Base-by-base conservation (phyloP, 2,329 filamentous ascomycete genomes). In the Diaporthe sp. region DNA sequence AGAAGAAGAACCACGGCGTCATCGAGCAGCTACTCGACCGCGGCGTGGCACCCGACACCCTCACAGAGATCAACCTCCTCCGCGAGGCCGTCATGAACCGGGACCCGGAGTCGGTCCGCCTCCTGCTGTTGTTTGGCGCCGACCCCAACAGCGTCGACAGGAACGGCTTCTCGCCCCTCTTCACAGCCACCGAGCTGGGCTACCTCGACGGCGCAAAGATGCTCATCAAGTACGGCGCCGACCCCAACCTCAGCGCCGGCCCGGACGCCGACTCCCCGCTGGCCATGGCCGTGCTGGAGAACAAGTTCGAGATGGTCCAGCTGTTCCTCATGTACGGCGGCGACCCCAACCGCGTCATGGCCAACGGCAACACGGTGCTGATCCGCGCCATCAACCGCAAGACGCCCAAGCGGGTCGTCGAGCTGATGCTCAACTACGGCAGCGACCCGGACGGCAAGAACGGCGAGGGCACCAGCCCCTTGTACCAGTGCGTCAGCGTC, bases 141-240 rank as follows among this genome's bases (percentile, higher is more conserved):
- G 86, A 91, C 71, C 85, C 89, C n/a, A 91, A 92, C 77, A 81
- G 82, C 3, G 75, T 83, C 0, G 89, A 90, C 77, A 82, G 81
- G 35, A 83, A 87, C 25, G 87, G 87, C 33, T 78, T 87, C 45
- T 89, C 87, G 0, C 89, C 90, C 2, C 84, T 92, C 3, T 84
- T 84, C 69, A 86, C 82, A 22, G 87, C 86, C 0, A 88, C 87
- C 3, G 89, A 89, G 77, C 86, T 86, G 75, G 86, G 85, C 0
- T 91, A 89, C 79, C 80, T 89, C 54, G 88, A 89, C 30, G 90
- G 87, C 4, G 90, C 91, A 0, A 88, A 88, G 40, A 83, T 89
- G 68, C 86, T 94, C 6, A 85, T 92, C 77, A 92, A 92, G 82
- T 93, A 93, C 76, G 90, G 91, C 15, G 90, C 89, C 6, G 74